Percentiles rank a stretch among this genome's conserved stretches.
phyloP scores from a whole-genome alignment of 2,329 filamentous ascomycete species.

The Alternaria infectoria region DNA sequence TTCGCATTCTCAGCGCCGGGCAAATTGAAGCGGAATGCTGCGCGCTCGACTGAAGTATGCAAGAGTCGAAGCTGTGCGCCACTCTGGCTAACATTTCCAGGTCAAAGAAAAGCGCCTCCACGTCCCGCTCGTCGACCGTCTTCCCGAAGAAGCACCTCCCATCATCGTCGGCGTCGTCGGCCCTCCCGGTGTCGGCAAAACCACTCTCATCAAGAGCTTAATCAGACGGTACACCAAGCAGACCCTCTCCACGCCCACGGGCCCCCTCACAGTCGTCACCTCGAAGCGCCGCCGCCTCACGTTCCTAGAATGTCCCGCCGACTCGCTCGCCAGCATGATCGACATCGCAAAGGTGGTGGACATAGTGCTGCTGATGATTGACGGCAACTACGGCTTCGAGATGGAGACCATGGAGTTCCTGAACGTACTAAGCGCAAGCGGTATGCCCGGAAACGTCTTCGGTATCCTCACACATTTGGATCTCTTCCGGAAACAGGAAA shows the following conservation, averaged over 20 bases:
- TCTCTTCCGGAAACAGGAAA: conserved; percentile 91
- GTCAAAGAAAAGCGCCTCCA: conserved; percentile 96
- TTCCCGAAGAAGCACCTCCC: conserved; percentile 93
- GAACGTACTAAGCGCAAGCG: conserved; percentile 88
- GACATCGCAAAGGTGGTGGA: conserved; percentile 97
- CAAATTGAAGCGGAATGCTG: conserved; percentile 76
- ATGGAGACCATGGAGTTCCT: conserved; percentile 99
- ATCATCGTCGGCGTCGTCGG: conserved; percentile 93
- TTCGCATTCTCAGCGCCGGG: conserved; percentile 86
- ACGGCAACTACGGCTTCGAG: conserved; percentile 98
- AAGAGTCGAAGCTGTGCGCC: rapidly evolving
- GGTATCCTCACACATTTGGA: conserved; percentile 96
- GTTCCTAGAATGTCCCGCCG: conserved; percentile 92
- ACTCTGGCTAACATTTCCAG: conserved; percentile 51
- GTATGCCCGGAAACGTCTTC: conserved; percentile 99
- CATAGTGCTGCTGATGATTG: conserved; percentile 96
- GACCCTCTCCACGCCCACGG: conserved; percentile 84
- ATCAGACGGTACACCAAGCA: conserved; percentile 96
- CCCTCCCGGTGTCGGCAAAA: conserved; percentile 92
- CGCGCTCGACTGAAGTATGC: conserved; percentile 72
- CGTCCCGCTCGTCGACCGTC: conserved; percentile 92
- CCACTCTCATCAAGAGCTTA: conserved; percentile 91
- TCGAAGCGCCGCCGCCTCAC: conserved; percentile 94
- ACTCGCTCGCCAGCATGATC: conserved; percentile 94
- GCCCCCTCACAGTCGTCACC: conserved; percentile 93